These are phyloP conservation scores for Phalaenopsis hybrid DNA, from an alignment of 116 monocot species.

Conservation along the genomic window DNA sequence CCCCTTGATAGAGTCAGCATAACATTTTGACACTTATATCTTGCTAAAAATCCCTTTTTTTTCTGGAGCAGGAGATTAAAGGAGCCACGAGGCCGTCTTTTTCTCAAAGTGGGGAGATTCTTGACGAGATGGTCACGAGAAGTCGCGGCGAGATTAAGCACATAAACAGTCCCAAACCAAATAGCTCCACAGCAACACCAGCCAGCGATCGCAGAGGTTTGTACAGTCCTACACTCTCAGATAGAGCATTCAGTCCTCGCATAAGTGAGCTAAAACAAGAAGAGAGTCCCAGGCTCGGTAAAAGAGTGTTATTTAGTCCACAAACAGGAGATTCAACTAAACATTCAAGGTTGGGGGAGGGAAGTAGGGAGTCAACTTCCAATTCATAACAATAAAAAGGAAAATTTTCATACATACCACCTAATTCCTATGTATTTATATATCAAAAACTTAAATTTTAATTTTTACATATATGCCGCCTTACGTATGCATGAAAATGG, in stretches of 20 bases:
- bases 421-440: too few relatives aligned
- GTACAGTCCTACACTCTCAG: slow-evolving; percentile 34
- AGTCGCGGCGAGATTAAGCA: slow-evolving; percentile 70
- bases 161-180: slow-evolving; percentile 35
- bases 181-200: slow-evolving; percentile 29
- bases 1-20: too few relatives aligned
- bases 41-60: not conserved
- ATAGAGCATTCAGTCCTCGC: slow-evolving; percentile 32
- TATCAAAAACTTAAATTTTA: too few relatives aligned
- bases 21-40: too few relatives aligned
- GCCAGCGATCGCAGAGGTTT: slow-evolving; percentile 13
- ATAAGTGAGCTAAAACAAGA: slow-evolving; percentile 31
- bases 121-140: slow-evolving; percentile 67
- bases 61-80: slow-evolving; percentile 18
- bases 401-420: too few relatives aligned
- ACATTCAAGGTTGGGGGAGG: slow-evolving; percentile 7
- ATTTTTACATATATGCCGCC: too few relatives aligned
- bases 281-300: slow-evolving; percentile 23
- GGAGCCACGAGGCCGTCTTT: slow-evolving; percentile 5
- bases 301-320: slow-evolving; percentile 16
- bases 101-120: slow-evolving; percentile 37
- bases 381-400: not conserved
- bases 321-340: slow-evolving; percentile 8
- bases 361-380: slow-evolving; percentile 6
- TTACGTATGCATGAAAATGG: too few relatives aligned